Conservation (phyloP, 352 stramenopile genomes). For the Phytophthora rubi region DNA sequence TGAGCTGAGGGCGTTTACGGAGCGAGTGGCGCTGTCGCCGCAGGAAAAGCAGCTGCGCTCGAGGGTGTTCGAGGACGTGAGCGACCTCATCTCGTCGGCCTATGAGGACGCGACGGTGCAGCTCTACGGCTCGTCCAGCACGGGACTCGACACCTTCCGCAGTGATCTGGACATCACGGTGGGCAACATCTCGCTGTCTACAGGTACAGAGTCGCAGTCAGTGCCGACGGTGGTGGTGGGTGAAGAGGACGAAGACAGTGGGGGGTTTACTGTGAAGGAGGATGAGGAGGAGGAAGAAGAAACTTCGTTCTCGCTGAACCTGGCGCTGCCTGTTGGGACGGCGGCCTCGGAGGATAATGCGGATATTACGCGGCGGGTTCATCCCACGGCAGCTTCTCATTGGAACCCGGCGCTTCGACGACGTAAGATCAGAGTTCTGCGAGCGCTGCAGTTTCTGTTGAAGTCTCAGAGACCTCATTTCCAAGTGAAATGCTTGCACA, state of each 20-base stretch:
- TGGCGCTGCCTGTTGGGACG: constrained; percentile 42
- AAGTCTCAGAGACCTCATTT: constrained; percentile 55
- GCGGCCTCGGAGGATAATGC: constrained; percentile 28
- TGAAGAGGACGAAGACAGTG: too few species aligned
- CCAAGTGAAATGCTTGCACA: constrained; percentile 69
- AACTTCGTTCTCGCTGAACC: constrained; percentile 70
- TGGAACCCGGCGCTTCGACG: constrained; percentile 74
- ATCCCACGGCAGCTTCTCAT: constrained; percentile 54
- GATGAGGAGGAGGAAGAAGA: constrained; percentile 18
- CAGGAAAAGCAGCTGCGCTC: constrained; percentile 49
- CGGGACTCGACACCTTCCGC: constrained; percentile 72
- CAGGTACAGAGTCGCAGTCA: constrained; percentile 3
- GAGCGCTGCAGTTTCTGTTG: constrained; percentile 63
- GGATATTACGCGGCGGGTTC: constrained; percentile 38
- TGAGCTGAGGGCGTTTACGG: constrained; percentile 55
- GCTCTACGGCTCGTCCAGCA: constrained; percentile 78
- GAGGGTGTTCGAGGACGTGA: constrained; percentile 53
- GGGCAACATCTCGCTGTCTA: constrained; percentile 48
- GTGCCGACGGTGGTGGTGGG: constrained; percentile 16
- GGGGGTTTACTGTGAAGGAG: constrained; percentile 38
- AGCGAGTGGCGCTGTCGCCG: constrained; percentile 50
- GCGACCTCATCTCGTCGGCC: constrained; percentile 41
- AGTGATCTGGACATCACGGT: constrained; percentile 82
- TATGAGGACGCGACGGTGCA: constrained; percentile 59
- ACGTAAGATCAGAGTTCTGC: constrained; percentile 60